Base-by-base conservation (phyloP, 805 yeast species). In the Starmerella riodocensis region DNA sequence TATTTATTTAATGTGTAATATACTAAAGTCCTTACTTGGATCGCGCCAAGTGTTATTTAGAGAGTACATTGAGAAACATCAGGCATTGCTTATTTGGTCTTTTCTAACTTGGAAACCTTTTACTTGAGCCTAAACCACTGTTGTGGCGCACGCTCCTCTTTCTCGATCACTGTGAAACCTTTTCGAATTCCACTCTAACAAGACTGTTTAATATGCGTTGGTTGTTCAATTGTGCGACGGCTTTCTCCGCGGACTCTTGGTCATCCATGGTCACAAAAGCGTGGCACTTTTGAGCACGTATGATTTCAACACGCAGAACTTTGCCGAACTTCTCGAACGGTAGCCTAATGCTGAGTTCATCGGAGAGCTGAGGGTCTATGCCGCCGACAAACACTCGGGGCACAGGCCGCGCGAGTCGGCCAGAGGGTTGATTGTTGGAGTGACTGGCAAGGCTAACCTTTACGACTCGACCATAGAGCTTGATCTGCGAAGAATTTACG, bases 281-380 rank as follows among this genome's bases (percentile, higher is more conserved):
- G 53, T 66, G 71, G 4, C 84, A 80, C 48, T 67, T 71, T 1
- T 76, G 68, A 17, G 56, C 62, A 11, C n/a, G 12, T 7, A 24
- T 61, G 11, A 48, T 20, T 22, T 36, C 41, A 4, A 42, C 35
- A 8, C 23, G 36, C 26, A 11, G 12, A 5, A 46, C 43, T 0
- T 63, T 59, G 0, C 96, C 97, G 59, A 88, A 82, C 40, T 69
- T 68, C 4, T 70, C 60, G 51, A 86, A 78, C 1, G 83, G 71
- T 9, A 69, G 71, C 5, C 50, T 50, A 36, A 83, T 61, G 31
- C 67, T 66, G 37, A 65, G 64, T 39, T 69, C 77, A 54, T 78
- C 93, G 1, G 77, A 75, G 46, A 77, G 57, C 6, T 37, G 34
- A 4, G 71, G 72, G 53, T 76, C 80, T 41, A 84, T 61, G 48